Percentiles rank a stretch among this genome's conserved stretches.
These are phyloP conservation scores for Atalantia buxifolia DNA, from an alignment of 345 rosid species.

Conservation along the genomic window DNA sequence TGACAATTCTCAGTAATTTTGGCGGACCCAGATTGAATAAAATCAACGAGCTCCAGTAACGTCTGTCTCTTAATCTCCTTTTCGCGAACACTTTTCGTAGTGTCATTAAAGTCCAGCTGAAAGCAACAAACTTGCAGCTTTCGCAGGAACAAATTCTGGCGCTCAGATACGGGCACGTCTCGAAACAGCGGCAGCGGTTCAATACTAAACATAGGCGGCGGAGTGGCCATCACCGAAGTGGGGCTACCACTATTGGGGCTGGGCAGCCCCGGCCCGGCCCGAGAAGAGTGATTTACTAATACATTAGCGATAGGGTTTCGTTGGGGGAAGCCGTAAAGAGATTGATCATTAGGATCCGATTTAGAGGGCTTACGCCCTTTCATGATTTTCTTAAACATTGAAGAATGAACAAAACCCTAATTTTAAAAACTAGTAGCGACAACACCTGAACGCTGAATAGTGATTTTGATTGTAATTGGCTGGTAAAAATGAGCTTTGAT, in stretches of 20 bases:
- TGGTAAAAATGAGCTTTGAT: neutral
- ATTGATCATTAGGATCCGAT: constrained; percentile 45
- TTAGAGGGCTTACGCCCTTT: constrained; percentile 78
- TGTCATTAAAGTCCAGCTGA: constrained; percentile 65
- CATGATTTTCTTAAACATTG: constrained; percentile 83
- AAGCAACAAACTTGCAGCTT: constrained; percentile 80
- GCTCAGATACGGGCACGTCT: constrained; percentile 58
- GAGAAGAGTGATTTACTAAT: constrained; percentile 68
- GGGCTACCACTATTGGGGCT: constrained; percentile 20
- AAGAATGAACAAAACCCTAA: constrained; percentile 8
- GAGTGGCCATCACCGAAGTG: constrained; percentile 15
- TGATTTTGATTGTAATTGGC: constrained; percentile 10
- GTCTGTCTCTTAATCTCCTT: constrained; percentile 88
- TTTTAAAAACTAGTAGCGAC: neutral
- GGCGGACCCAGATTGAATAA: constrained; percentile 72
- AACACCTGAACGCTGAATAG: neutral
- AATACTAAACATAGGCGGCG: constrained; percentile 54
- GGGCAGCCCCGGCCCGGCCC: constrained; percentile 20
- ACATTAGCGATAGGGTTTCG: constrained; percentile 51
- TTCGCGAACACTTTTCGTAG: constrained; percentile 52
- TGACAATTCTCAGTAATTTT: constrained; percentile 69
- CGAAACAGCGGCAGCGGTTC: constrained; percentile 68
- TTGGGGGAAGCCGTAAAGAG: constrained; percentile 34
- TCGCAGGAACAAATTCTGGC: constrained; percentile 58
- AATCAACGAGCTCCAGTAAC: constrained; percentile 70